Evolutionary conservation across 805 yeast genomes (phyloP), one percentile per base, ranked within the genome.

Genomic region (Candida orba): DNA sequence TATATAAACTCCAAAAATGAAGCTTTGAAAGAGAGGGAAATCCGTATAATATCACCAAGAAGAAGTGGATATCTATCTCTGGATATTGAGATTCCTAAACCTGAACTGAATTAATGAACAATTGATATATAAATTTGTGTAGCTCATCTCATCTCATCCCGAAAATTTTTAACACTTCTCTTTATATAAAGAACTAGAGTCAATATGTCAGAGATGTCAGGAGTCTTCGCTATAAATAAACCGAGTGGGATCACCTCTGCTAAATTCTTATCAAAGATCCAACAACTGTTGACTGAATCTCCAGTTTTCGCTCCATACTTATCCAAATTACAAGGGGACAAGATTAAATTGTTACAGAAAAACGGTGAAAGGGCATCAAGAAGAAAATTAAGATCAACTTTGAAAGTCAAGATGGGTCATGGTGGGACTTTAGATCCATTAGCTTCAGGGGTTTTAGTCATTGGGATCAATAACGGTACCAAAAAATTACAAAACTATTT

Each of bases 401-500:
- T 65, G 6, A 81, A 80, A 53, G 79, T 90, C 30, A 93, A 93
- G 57, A 83, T 91, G 71, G 99, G 99, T 1, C 99, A 93, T 62
- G 99, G 99, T 17, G 99, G 99, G 9, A 93, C 99, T 0, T 68
- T 93, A 33, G 99, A 93, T 57, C 97, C 98, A 0, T 65, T 86
- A 36, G 99, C 99, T 0, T 80, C 89, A n/a, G 99, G 99, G 10
- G 90, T 91, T 1, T 63, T 86, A 35, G 91, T 95, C 2, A 72
- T 93, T 43, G 99, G 99, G 6, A 77, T 93, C n/a, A 96, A 96
- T 6, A 49, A 71, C 1, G 99, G 99, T 3, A 93, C 99, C 2
- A 95, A 91, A 60, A 69, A 75, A 58, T 67, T 93, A 36, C 82
- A 79, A 44, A 69, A 75, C 47, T 89, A 84, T 56, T 69, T 91